A percentile compares a stretch with the other conserved stretches of the same genome.
These are phyloP conservation scores for Aureobasidium sp. DNA, from an alignment of 2,329 filamentous ascomycete genomes.

Conservation along the genomic window DNA sequence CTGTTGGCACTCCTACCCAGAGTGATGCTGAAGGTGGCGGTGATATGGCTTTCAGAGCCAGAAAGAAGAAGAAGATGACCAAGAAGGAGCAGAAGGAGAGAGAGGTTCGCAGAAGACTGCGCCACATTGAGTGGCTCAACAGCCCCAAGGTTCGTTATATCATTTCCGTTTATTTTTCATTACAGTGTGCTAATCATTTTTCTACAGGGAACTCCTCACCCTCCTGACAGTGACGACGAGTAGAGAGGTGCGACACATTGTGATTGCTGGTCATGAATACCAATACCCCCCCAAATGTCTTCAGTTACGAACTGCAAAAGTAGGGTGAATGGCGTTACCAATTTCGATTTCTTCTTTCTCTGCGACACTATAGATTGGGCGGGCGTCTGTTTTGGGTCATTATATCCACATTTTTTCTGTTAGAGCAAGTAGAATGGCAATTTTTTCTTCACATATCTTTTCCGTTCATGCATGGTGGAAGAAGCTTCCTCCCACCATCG, in stretches of 20 bases:
- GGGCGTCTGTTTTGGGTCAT: neutral
- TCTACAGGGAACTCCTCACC: conserved; percentile 64
- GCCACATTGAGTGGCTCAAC: conserved; percentile 73
- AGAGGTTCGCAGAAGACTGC: conserved; percentile 74
- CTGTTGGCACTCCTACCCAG: conserved; percentile 22
- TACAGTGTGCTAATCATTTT: neutral
- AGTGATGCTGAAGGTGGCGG: conserved; percentile 67
- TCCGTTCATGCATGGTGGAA: neutral
- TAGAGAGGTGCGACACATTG: conserved; percentile 24
- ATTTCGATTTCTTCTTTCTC: neutral
- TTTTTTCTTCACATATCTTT: neutral
- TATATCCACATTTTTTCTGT: neutral
- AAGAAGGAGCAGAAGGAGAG: conserved; percentile 93
- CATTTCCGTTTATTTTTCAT: neutral
- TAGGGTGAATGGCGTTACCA: conserved; percentile 7
- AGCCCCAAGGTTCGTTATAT: conserved; percentile 45
- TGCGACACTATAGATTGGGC: conserved; percentile 5
- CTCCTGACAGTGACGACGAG: conserved; percentile 70
- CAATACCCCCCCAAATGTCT: neutral
- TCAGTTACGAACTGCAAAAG: conserved; percentile 4
- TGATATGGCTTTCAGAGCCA: conserved; percentile 79
- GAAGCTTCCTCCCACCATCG: neutral
- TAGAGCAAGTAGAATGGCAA: conserved; percentile 4
- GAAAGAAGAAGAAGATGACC: conserved; percentile 98
- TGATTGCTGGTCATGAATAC: conserved; percentile 1